Evolutionary conservation across 768 basidiomycete species (phyloP), one percentile per base, ranked within the genome.

Genomic region (Pholiota microspora): DNA sequence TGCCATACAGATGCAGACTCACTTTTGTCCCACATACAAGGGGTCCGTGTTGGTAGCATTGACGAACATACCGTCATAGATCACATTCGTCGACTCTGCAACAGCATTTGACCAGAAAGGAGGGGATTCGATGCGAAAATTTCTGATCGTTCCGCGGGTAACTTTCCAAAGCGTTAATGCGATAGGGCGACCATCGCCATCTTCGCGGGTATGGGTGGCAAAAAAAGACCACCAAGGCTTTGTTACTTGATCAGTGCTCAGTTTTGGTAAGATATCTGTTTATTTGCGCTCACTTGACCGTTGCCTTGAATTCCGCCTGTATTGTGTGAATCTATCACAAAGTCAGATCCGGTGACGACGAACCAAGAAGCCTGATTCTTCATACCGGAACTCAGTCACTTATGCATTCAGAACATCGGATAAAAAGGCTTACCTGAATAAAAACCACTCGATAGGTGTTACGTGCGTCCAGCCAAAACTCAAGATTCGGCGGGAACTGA

Each of bases 331-430:
- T 84, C 78, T 56, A 84, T 74, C 13, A 69, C 69, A 55, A 84
- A 84, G 67, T 83, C 74, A 25, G 68, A 67, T 4, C 82, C 83
- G 2, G 81, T 81, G 34, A 85, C 70, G 48, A 84, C 78, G 59
- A 85, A 85, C 81, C 82, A 84, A 7, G 83, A 84, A 1, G 83
- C 80, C 70, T 85, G 84, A 58, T 69, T 77, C 80, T 84, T 46
- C 8, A 42, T 10, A 21, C 27, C 24, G 9, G 29, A 6, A 6
- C 12, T 12, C 18, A 12, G 4, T 28, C 2, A 27, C n/a, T 9
- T 21, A 8, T 12, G 8, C 4, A 25, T 51, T 10, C 24, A 45
- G 1, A 44, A 16, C 5, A 25, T 45, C 15, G 18, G 6, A 49
- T 13, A 16, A 15, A 8, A 2, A 15, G 15, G 5, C 29, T 25